Percentiles rank a stretch among this genome's conserved stretches.
Evolutionary conservation across 306 rosid genomes (phyloP).

Genomic region (Corylus avellana): DNA sequence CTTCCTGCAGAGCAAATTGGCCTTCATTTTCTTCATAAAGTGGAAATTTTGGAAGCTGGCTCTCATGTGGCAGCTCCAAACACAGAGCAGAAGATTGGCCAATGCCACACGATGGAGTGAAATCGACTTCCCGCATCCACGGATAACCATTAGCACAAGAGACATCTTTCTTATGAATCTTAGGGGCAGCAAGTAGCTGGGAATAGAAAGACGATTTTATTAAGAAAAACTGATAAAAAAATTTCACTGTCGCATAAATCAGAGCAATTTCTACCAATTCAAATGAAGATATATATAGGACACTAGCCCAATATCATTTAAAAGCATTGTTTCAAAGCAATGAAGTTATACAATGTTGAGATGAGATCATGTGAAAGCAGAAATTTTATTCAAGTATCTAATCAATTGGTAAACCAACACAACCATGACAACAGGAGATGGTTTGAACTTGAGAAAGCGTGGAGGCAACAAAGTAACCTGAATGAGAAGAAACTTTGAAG

Average conservation of each 20-base stretch:
- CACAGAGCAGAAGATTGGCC: slow-evolving; percentile 74
- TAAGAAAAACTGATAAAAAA: neutral
- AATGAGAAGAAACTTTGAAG: slow-evolving; percentile 41
- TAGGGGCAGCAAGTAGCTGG: slow-evolving; percentile 70
- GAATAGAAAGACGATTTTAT: slow-evolving; percentile 13
- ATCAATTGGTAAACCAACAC: too few relatives aligned
- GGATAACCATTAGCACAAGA: slow-evolving; percentile 30
- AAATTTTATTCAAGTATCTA: neutral
- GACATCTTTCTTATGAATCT: slow-evolving; percentile 41
- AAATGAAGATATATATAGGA: neutral
- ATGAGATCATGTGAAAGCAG: neutral
- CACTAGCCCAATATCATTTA: slow-evolving; percentile 20
- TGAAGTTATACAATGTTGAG: neutral
- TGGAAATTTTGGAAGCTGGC: slow-evolving; percentile 35
- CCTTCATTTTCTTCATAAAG: slow-evolving; percentile 30
- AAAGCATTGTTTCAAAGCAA: neutral
- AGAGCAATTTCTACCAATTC: neutral
- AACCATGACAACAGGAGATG: too few relatives aligned
- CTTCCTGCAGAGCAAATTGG: neutral
- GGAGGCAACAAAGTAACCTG: slow-evolving; percentile 41
- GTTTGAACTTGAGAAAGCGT: too few relatives aligned
- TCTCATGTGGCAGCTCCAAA: slow-evolving; percentile 52
- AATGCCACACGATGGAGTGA: slow-evolving; percentile 47
- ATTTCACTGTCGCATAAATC: slow-evolving; percentile 11
- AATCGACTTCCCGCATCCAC: slow-evolving; percentile 73